Evolutionary conservation across 1,284 basidiomycete genomes (phyloP).

Genomic region (Ceratobasidium theobromae): DNA sequence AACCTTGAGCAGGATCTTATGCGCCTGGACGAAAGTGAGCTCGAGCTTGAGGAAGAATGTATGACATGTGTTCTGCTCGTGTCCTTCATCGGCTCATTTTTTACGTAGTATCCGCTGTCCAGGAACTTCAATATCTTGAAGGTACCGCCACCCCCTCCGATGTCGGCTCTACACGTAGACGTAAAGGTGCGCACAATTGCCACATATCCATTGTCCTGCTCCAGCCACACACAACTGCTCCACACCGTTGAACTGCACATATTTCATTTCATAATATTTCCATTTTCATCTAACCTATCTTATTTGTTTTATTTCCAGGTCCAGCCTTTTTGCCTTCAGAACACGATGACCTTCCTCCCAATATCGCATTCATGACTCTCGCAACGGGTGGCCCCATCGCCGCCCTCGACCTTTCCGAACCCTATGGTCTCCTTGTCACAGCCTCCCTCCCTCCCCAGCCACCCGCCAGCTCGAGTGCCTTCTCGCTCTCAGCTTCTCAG

Average conservation of each 20-base stretch:
- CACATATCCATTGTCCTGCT: neutral
- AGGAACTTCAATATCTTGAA: conserved; percentile 76
- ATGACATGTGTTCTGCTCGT: conserved; percentile 42
- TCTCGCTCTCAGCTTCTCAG: conserved; percentile 8
- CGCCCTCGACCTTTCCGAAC: conserved; percentile 93
- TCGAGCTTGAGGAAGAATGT: conserved; percentile 95
- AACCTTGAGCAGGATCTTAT: conserved; percentile 83
- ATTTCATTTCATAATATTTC: conserved; percentile 9
- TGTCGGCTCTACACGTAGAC: conserved; percentile 67
- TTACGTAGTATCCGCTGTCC: conserved; percentile 76
- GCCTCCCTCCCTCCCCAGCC: conserved; percentile 55
- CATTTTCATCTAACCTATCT: conserved; percentile 36
- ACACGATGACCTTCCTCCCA: conserved; percentile 92
- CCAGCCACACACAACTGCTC: neutral
- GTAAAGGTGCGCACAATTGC: conserved; percentile 59
- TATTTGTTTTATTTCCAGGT: conserved; percentile 49
- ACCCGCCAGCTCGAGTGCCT: neutral
- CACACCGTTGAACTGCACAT: neutral
- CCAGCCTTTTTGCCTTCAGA: conserved; percentile 96
- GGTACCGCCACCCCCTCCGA: conserved; percentile 45
- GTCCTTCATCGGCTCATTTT: neutral
- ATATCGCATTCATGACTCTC: conserved; percentile 96
- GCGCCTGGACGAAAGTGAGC: conserved; percentile 89
- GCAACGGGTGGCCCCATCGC: conserved; percentile 76
- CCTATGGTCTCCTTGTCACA: conserved; percentile 91